Evolutionary conservation across 148 eudicot species (phyloP), one percentile per base, ranked within the genome.

Genomic region (Spergularia bocconei): DNA sequence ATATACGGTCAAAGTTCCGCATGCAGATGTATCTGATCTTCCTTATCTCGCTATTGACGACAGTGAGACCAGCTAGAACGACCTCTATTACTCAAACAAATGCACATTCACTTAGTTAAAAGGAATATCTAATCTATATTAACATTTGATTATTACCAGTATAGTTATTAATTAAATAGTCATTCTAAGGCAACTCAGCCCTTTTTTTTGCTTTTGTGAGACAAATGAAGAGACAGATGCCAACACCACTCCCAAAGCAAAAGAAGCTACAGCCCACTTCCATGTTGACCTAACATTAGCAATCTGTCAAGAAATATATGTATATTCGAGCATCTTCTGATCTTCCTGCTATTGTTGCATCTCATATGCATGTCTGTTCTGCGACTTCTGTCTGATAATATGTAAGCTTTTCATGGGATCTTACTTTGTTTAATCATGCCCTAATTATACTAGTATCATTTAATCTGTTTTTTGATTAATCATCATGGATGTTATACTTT

Each of bases 171-270:
- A 11, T 12, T 21, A 56, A 16, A 10, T 14, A 23, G 36, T 12
- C 1, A 63, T 1, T 63, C 5, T 6, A 20, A 23, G 1, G 13
- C 17, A 63, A 23, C 19, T 38, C 13, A 75, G 54, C 61, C 58
- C 76, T 33, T 29, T 76, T 76, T 63, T 11, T 47, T 76, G 70
- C 36, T 29, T 29, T 29, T 29, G 36, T 29, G 36, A 29, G 36
- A 29, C 36, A 29, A 29, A 29, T 29, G 36, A 73, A 64, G 33
- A 8, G 81, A 77, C 71, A 73, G 19, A 47, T 68, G 81, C 84
- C 81, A 81, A 62, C 75, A 77, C 71, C 81, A 81, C 63, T 72
- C 21, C 20, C 70, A 51, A 74, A 68, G 74, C 73, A 76, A 76
- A 76, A 75, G 3, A 29, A 59, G 44, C 6, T 12, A 29, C 14